Conservation (phyloP, 1,284 basidiomycete species). For the Paramarasmius palmivorus region DNA sequence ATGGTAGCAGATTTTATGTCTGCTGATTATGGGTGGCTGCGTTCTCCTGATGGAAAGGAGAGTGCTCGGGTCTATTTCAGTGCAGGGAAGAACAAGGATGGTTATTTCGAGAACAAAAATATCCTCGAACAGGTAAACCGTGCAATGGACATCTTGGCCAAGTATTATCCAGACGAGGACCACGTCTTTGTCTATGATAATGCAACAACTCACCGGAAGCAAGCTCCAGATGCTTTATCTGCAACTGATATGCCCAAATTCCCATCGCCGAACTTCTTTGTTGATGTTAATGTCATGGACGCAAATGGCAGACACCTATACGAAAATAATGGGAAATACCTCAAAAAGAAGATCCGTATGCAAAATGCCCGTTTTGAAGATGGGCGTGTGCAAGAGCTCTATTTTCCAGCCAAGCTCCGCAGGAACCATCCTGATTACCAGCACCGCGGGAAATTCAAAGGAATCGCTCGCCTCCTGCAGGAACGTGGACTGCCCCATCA, state of each 20-base stretch:
- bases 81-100: conserved; percentile 25
- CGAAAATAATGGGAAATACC: too few species aligned
- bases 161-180: conserved; percentile 17
- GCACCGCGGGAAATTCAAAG: not conserved
- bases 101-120: conserved; percentile 24
- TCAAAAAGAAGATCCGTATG: not conserved
- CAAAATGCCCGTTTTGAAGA: not conserved
- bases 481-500: not conserved
- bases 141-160: conserved; percentile 25
- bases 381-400: conserved; percentile 2
- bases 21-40: conserved; percentile 27
- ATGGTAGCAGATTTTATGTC: conserved; percentile 32
- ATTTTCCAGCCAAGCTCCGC: too few species aligned
- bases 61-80: conserved; percentile 20
- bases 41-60: too few species aligned
- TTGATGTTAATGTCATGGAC: not conserved
- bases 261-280: not conserved
- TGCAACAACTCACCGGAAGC: conserved; percentile 24
- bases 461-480: not conserved
- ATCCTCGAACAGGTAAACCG: conserved; percentile 19
- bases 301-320: not conserved
- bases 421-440: not conserved
- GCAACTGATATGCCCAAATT: conserved; percentile 21
- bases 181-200: conserved; percentile 28
- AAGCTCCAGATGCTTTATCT: conserved; percentile 22